These are phyloP conservation scores for Galerina sulciceps DNA, from an alignment of 768 basidiomycete species.

Conservation along the genomic window DNA sequence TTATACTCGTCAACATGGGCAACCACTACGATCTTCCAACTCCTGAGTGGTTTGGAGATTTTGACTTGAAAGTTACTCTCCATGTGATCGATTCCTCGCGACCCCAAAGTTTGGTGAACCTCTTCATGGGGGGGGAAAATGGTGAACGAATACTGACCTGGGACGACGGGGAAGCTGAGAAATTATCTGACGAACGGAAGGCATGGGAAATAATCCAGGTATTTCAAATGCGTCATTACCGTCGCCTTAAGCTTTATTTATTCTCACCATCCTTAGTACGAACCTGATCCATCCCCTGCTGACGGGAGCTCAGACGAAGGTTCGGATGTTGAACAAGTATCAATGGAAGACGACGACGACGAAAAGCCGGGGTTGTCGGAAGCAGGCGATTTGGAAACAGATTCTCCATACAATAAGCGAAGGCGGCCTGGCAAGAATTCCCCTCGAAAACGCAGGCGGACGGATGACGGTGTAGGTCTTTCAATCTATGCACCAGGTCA, in stretches of 20 bases:
- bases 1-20: conserved; percentile 93
- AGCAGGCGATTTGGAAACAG: not conserved
- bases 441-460: conserved; percentile 61
- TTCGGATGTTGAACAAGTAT: conserved; percentile 30
- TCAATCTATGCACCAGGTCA: not conserved
- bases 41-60: conserved; percentile 76
- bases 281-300: conserved; percentile 72
- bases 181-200: conserved; percentile 69
- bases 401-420: conserved; percentile 49
- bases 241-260: not conserved
- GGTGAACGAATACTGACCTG: conserved; percentile 83
- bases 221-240: conserved; percentile 18
- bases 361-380: conserved; percentile 44
- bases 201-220: conserved; percentile 89
- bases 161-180: conserved; percentile 86
- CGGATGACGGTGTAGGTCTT: conserved; percentile 47
- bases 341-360: conserved; percentile 48
- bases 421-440: conserved; percentile 44
- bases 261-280: conserved; percentile 60
- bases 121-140: conserved; percentile 74
- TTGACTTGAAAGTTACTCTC: conserved; percentile 63
- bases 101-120: conserved; percentile 85
- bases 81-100: conserved; percentile 96
- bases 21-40: conserved; percentile 83
- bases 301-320: conserved; percentile 50